These are phyloP conservation scores for Luffa aegyptiaca DNA, from an alignment of 306 rosid genomes.

Conservation along the genomic window DNA sequence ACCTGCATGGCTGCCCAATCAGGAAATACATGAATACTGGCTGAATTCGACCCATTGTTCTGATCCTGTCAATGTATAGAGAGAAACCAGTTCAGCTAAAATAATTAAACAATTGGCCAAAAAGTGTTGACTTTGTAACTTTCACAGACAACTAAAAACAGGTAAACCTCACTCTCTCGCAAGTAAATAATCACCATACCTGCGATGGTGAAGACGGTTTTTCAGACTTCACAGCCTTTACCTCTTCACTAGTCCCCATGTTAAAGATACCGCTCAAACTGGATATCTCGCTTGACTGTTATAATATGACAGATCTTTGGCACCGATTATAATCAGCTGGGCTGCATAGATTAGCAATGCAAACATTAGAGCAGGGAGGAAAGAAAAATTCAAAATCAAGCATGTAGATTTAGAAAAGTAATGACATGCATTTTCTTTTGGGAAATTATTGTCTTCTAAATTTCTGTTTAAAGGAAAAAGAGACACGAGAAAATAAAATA, in stretches of 20 bases:
- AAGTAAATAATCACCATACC: conserved; percentile 32
- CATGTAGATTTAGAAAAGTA: neutral
- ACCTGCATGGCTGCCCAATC: conserved; percentile 99
- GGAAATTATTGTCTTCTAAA: neutral
- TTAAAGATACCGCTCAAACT: conserved; percentile 12
- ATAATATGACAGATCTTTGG: neutral
- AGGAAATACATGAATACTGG: conserved; percentile 58
- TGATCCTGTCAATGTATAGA: conserved; percentile 44
- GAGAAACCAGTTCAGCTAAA: neutral
- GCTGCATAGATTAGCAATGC: neutral
- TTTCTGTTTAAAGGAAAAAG: neutral
- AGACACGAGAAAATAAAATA: neutral
- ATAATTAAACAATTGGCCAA: neutral
- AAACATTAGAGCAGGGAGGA: neutral
- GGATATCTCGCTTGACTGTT: neutral
- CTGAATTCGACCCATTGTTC: conserved; percentile 36
- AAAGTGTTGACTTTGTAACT: neutral
- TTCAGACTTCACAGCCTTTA: conserved; percentile 47
- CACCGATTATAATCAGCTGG: neutral
- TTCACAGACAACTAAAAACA: neutral
- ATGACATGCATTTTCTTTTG: neutral
- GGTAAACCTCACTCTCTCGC: neutral
- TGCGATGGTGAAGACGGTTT: conserved; percentile 57
- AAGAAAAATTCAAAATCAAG: neutral
- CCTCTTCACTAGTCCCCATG: conserved; percentile 81